Percentiles rank a stretch among this genome's conserved stretches.
These are phyloP conservation scores for Citrullus mucosospermus DNA, from an alignment of 306 rosid genomes.

Conservation along the genomic window DNA sequence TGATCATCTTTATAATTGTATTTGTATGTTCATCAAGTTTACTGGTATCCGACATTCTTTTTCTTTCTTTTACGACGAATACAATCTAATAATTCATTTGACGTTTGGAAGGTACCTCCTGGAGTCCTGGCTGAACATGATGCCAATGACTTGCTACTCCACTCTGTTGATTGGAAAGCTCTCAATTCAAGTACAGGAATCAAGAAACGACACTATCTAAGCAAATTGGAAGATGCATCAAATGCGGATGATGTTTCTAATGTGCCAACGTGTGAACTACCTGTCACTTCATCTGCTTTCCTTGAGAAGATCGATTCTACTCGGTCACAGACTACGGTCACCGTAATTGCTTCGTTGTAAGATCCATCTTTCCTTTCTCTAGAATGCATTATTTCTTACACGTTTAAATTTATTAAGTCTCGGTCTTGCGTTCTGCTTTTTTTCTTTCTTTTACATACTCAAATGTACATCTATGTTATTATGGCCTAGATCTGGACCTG, in stretches of 20 bases:
- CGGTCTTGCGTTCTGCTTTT: not conserved
- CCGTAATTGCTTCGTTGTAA: slow-evolving; percentile 51
- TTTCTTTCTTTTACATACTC: not conserved
- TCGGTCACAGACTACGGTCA: slow-evolving; percentile 19
- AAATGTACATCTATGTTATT: slow-evolving; percentile 9
- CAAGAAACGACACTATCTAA: slow-evolving; percentile 22
- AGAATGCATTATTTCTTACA: not conserved
- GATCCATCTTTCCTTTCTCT: slow-evolving; percentile 8
- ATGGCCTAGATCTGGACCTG: slow-evolving; percentile 53
- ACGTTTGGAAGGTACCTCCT: slow-evolving; percentile 26
- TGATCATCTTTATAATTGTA: not conserved
- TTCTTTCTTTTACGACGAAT: not conserved
- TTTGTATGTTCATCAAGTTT: not conserved
- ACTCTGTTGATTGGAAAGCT: slow-evolving; percentile 39
- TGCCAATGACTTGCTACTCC: slow-evolving; percentile 37
- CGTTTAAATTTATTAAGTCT: not conserved
- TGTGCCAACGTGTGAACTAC: slow-evolving; percentile 25
- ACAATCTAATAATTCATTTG: not conserved
- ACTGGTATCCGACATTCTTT: not conserved
- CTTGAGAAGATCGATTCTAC: slow-evolving; percentile 28
- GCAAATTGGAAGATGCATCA: slow-evolving; percentile 20
- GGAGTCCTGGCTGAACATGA: slow-evolving; percentile 56
- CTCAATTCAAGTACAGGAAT: slow-evolving; percentile 25
- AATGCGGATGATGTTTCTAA: slow-evolving; percentile 22
- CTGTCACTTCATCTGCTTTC: slow-evolving; percentile 27